Evolutionary conservation across 805 yeast genomes (phyloP).

Genomic region (Saturnispora hagleri): DNA sequence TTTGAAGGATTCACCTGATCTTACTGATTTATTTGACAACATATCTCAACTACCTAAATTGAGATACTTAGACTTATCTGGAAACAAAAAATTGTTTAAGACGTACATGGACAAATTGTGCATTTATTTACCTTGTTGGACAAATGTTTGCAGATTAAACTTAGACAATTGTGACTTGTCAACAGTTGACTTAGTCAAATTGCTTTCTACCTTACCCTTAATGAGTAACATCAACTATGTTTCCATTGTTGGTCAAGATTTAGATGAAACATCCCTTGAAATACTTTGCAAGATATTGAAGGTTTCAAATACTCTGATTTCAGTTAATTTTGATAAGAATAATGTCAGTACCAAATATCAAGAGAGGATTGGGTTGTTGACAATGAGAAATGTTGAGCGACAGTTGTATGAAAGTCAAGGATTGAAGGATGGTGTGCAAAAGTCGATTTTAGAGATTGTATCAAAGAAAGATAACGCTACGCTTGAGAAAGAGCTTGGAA

Average conservation of each 20-base stretch:
- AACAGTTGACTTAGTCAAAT: constrained; percentile 43
- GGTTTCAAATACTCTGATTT: constrained; percentile 52
- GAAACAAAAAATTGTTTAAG: constrained; percentile 61
- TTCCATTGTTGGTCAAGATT: constrained; percentile 54
- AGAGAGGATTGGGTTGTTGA: constrained; percentile 66
- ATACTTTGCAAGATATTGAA: constrained; percentile 64
- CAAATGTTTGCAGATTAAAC: constrained; percentile 54
- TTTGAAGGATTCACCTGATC: constrained; percentile 42
- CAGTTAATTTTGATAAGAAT: constrained; percentile 58
- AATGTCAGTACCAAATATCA: constrained; percentile 52
- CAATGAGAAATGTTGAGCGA: constrained; percentile 74
- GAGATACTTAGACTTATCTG: constrained; percentile 67
- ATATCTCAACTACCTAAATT: constrained; percentile 48
- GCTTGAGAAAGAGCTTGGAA: constrained; percentile 7
- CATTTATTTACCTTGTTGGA: constrained; percentile 59
- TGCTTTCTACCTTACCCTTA: constrained; percentile 62
- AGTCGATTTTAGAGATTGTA: constrained; percentile 7
- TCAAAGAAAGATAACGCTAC: constrained; percentile 12
- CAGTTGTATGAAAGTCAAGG: constrained; percentile 26
- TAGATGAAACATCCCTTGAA: constrained; percentile 52
- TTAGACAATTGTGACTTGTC: constrained; percentile 59
- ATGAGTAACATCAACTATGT: constrained; percentile 60
- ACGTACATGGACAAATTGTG: constrained; percentile 47
- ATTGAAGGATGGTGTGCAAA: constrained; percentile 4
- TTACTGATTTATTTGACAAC: constrained; percentile 38